Percentiles rank a stretch among this genome's conserved stretches.
Conservation (phyloP, 1,284 basidiomycete genomes). For the Porogramme epimiltina region DNA sequence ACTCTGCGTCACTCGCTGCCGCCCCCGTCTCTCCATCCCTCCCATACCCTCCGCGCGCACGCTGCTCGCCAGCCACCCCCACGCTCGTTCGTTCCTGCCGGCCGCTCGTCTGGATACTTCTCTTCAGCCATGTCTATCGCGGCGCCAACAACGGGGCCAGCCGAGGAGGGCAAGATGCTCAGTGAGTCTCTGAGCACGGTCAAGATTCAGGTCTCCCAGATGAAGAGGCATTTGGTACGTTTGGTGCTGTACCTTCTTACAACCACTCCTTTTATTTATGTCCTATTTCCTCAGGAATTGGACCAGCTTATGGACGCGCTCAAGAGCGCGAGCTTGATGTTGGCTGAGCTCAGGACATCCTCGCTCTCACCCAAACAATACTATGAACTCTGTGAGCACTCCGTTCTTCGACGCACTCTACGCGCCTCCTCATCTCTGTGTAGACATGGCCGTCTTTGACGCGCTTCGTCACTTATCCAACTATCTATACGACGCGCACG, state of each 20-base stretch:
- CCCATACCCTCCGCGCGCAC: not conserved
- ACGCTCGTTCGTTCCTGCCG: not conserved
- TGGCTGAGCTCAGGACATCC: conserved; percentile 90
- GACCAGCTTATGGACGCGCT: conserved; percentile 97
- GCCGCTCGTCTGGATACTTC: not conserved
- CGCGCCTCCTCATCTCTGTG: conserved; percentile 13
- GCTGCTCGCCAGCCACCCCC: conserved; percentile 1
- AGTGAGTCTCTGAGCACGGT: conserved; percentile 84
- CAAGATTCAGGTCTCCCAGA: conserved; percentile 92
- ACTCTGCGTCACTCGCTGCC: conserved; percentile 6
- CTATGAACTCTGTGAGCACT: conserved; percentile 86
- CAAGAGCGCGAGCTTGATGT: conserved; percentile 94
- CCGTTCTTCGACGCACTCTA: not conserved
- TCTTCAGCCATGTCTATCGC: conserved; percentile 22
- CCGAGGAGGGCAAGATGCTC: conserved; percentile 79
- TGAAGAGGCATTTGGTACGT: conserved; percentile 88
- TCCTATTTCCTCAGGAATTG: conserved; percentile 57
- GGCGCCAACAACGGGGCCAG: conserved; percentile 26
- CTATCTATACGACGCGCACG: conserved; percentile 93
- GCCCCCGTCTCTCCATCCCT: not conserved
- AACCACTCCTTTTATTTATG: not conserved
- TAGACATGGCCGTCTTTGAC: conserved; percentile 97
- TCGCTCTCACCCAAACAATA: conserved; percentile 94
- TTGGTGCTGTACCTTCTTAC: not conserved
- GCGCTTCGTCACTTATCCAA: conserved; percentile 91